These are phyloP conservation scores for Coemansia sp. DNA, from an alignment of 192 early-diverging fungal genomes.

Conservation along the genomic window DNA sequence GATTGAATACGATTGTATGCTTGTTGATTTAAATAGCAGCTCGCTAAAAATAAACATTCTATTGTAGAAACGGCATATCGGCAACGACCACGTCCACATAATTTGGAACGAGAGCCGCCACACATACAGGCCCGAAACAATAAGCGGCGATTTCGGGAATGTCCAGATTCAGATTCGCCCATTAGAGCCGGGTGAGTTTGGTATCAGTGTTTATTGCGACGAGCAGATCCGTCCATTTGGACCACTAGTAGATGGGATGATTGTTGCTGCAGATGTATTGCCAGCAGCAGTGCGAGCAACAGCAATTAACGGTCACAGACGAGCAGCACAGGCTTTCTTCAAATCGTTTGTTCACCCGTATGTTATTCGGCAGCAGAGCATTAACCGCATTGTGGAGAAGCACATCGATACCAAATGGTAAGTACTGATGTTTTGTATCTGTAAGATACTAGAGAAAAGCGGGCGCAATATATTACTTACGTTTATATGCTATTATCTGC, in stretches of 20 bases:
- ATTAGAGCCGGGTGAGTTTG: slow-evolving; percentile 62
- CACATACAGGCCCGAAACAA: slow-evolving; percentile 84
- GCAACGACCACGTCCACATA: slow-evolving; percentile 98
- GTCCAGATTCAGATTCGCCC: slow-evolving; percentile 91
- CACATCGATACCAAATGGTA: slow-evolving; percentile 30
- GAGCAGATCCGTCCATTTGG: slow-evolving; percentile 78
- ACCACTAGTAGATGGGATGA: slow-evolving; percentile 76
- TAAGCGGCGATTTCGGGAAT: slow-evolving; percentile 98
- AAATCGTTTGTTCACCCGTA: slow-evolving; percentile 40
- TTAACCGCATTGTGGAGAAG: slow-evolving; percentile 40
- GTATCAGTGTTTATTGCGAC: slow-evolving; percentile 63
- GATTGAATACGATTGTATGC: background rate
- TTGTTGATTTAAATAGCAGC: background rate
- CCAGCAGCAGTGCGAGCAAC: slow-evolving; percentile 79
- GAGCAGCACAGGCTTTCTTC: slow-evolving; percentile 28
- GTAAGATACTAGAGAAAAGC: no score
- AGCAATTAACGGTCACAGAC: slow-evolving; percentile 69
- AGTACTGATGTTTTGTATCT: background rate
- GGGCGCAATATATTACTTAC: no score
- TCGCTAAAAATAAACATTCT: background rate
- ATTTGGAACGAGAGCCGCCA: slow-evolving; percentile 95
- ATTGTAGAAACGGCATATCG: slow-evolving; percentile 92
- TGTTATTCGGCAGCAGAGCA: slow-evolving; percentile 36
- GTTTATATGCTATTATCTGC: no score
- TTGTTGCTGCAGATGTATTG: slow-evolving; percentile 72